Base-by-base conservation (phyloP, 306 rosid genomes). In the Begonia fuchsioides region DNA sequence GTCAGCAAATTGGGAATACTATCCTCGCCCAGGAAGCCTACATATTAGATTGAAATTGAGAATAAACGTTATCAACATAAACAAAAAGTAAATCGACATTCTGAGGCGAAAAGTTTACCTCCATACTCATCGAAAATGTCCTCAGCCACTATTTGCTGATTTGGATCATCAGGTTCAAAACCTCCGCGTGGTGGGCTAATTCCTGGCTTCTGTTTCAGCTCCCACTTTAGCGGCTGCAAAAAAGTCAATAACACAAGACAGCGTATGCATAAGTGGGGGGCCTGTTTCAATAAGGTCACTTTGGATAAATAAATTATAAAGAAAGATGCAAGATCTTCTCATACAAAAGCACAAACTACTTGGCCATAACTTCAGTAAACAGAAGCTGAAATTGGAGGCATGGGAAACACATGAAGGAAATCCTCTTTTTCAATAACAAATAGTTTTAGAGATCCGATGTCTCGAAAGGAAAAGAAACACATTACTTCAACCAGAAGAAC, bases 151-250 rank as follows among this genome's bases (percentile, higher is more conserved):
- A 90, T 90, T 68, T 90, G 97, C 67, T 90, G 97, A 73, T 90
- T 90, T 52, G 95, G 97, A 50, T 90, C 97, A 56, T 90, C 97
- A 8, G 77, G 68, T 45, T 63, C 75, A 61, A 90, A 90, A 41
- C 97, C 97, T 78, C 97, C 97, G 26, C 87, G 97, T 17, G 97
- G 97, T 57, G 97, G 97, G 65, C 97, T 90, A 32, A 84, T 81
- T 68, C 97, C 97, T n/a, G 97, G 97, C 69, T 66, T 84, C 73
- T 90, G 95, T 82, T 90, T 90, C 56, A 90, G 87, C 65, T 90
- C 97, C 97, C 97, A 90, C 77, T 78, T 90, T 39, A 90, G 65
- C 64, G 93, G 87, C 97, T 90, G 84, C 65, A 66, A 48, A 61
- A 45, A 41, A 54, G 35, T 41, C 49, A 61, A 15, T 16, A 15